Evolutionary conservation across 1,139 yeast genomes (phyloP), one percentile per base, ranked within the genome.

Genomic region (Debaryomyces robertsiae): DNA sequence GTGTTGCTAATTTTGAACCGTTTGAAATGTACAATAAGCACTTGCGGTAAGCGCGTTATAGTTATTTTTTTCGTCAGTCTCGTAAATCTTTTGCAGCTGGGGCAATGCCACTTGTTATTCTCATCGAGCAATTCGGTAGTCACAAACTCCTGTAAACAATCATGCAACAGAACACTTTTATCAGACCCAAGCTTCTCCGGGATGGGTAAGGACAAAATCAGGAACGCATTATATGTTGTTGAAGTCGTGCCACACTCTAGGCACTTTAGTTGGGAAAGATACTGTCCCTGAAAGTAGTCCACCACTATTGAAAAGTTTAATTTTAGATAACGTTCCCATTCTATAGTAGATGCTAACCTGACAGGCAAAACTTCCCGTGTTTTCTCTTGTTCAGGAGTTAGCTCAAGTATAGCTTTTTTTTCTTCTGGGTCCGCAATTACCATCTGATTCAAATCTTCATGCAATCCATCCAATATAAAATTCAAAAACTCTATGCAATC

Each of bases 401-500:
- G 69, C 44, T 72, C 77, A 43, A 60, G 57, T 14, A 73, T 63
- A 7, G 62, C 57, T 40, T 55, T 50, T 73, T 82, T 53, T 35
- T 72, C 77, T 15, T 58, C 54, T 1, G 67, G 55, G 37, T 60
- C 53, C 2, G 55, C 46, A 1, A 65, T 53, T 3, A 60, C 61
- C 63, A 80, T 78, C 50, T 82, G 83, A 54, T 88, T 88, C 45
- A 93, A 69, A 56, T 93, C 98, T 57, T 89, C 95, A 58, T 93
- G 98, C 25, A 93, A 65, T 0, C 90, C 83, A 60, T 90, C 98
- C 36, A 93, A 69, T 13, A 93, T 57, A 54, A 89, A 90, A 40
- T 86, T 88, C 47, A 93, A 71, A 57, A 90, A 90, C 58, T 93
- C 98, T 44, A 90, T 90, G 49, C 95, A 88, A 61, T 93, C 98